Evolutionary conservation across 2,329 filamentous ascomycete species (phyloP), one percentile per base, ranked within the genome.

Genomic region (Septoria linicola): DNA sequence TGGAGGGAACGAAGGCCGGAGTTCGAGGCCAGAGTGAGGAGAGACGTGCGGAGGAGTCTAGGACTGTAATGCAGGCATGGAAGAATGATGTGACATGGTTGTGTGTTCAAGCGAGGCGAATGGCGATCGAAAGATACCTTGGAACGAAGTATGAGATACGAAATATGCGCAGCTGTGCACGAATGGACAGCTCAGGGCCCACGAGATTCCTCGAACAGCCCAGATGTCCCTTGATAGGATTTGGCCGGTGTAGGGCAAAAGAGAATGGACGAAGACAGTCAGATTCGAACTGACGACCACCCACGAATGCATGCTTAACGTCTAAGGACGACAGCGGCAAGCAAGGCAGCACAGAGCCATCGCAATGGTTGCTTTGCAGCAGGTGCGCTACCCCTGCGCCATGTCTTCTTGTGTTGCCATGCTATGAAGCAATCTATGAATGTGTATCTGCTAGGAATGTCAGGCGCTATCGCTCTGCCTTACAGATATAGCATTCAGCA

Each of bases 21-120:
- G 68, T 99, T 96, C 73, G 91, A 96, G 74, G 80, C 81, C 67
- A 85, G 84, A 71, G 93, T 99, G 31, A 80, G 87, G 63, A 85
- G 88, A 55, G 87, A 89, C 57, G 91, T 96, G 34, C 80, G 87
- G 66, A 81, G 82, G 66, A 88, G 85, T 68, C 70, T 96, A 63
- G 90, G 90, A 1, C 72, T 95, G 62, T 90, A 73, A 76, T 32
- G 11, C 31, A 23, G 5, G 4, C 10, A 13, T 21, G 21, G 4
- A 42, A 10, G 32, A 19, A 20, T n/a, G 19, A 23, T 32, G 39
- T n/a, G 23, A 27, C 10, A 20, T 13, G 21, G 11, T 10, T 42
- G 41, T 40, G 35, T 20, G 36, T 13, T 37, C 14, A 20, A 48
- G 44, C 35, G 35, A 40, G 44, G 44, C 43, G 43, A 20, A 36